These are phyloP conservation scores for Fraxinus sp. DNA, from an alignment of 305 asterid species.

Conservation along the genomic window DNA sequence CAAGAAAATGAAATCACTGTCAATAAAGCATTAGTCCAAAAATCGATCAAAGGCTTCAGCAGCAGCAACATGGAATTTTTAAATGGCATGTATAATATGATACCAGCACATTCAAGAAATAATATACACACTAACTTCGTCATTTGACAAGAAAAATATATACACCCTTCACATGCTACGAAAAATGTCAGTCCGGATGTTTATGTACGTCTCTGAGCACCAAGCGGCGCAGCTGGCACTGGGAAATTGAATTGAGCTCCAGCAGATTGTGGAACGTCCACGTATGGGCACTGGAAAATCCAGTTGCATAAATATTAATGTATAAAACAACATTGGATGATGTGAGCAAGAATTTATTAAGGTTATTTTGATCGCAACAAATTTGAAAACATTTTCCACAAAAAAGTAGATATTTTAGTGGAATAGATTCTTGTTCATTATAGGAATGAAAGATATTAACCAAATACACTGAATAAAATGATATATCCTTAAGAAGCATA, in stretches of 20 bases:
- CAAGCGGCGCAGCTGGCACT: constrained; percentile 92
- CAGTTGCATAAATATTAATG: constrained; percentile 12
- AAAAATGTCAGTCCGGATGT: constrained; percentile 7
- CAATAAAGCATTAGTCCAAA: background rate
- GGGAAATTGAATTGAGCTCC: constrained; percentile 61
- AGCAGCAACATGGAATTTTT: constrained; percentile 7
- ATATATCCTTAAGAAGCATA: background rate
- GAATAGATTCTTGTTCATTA: background rate
- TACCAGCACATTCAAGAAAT: constrained; percentile 29
- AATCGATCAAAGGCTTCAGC: background rate
- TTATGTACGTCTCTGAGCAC: constrained; percentile 65
- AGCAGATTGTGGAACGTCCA: constrained; percentile 76
- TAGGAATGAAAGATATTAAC: background rate
- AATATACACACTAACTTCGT: constrained; percentile 22
- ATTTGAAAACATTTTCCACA: background rate
- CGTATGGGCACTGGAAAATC: constrained; percentile 76
- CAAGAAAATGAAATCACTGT: background rate
- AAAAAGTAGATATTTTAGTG: background rate
- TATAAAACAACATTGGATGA: background rate
- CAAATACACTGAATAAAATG: background rate
- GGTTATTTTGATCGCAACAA: background rate
- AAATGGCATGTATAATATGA: constrained; percentile 27
- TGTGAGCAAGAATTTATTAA: background rate
- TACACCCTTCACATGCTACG: constrained; percentile 16
- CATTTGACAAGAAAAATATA: constrained; percentile 1